Percentiles rank a stretch among this genome's conserved stretches.
Conservation (phyloP, 2,329 filamentous ascomycete genomes). For the Monilinia laxa region DNA sequence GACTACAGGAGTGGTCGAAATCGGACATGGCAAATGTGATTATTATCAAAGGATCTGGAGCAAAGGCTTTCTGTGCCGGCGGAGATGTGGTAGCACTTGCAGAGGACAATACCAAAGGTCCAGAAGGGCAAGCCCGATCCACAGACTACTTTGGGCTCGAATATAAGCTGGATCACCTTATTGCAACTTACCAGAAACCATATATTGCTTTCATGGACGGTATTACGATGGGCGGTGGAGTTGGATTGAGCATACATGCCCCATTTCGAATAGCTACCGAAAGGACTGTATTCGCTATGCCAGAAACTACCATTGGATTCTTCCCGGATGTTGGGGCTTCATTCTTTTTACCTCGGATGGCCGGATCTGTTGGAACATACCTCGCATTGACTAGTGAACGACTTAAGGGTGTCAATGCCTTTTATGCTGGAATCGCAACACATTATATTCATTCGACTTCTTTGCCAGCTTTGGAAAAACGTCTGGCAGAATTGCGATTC, state of each 20-base stretch:
- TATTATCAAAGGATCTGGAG: slow-evolving; percentile 85
- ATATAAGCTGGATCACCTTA: slow-evolving; percentile 94
- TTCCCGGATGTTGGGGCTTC: slow-evolving; percentile 97
- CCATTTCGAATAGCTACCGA: slow-evolving; percentile 97
- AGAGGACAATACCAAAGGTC: slow-evolving; percentile 64
- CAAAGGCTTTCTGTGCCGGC: slow-evolving; percentile 85
- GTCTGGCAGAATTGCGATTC: slow-evolving; percentile 87
- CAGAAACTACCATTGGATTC: slow-evolving; percentile 96
- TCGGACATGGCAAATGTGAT: slow-evolving; percentile 92
- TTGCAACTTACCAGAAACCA: slow-evolving; percentile 90
- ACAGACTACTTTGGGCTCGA: slow-evolving; percentile 88
- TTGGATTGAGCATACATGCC: slow-evolving; percentile 90
- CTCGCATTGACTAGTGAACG: slow-evolving; percentile 87
- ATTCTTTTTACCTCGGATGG: slow-evolving; percentile 90
- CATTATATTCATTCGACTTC: slow-evolving; percentile 94
- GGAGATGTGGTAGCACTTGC: slow-evolving; percentile 86
- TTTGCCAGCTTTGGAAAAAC: slow-evolving; percentile 75
- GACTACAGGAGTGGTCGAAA: slow-evolving; percentile 90
- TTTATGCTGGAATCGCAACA: slow-evolving; percentile 89
- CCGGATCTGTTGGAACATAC: slow-evolving; percentile 85
- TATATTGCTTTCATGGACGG: slow-evolving; percentile 97
- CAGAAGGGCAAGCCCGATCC: slow-evolving; percentile 71
- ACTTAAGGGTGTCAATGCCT: slow-evolving; percentile 78
- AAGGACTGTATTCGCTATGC: slow-evolving; percentile 95
- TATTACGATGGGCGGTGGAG: slow-evolving; percentile 96